Evolutionary conservation across 1,139 yeast genomes (phyloP).

Genomic region (Suhomyces wounanorum): DNA sequence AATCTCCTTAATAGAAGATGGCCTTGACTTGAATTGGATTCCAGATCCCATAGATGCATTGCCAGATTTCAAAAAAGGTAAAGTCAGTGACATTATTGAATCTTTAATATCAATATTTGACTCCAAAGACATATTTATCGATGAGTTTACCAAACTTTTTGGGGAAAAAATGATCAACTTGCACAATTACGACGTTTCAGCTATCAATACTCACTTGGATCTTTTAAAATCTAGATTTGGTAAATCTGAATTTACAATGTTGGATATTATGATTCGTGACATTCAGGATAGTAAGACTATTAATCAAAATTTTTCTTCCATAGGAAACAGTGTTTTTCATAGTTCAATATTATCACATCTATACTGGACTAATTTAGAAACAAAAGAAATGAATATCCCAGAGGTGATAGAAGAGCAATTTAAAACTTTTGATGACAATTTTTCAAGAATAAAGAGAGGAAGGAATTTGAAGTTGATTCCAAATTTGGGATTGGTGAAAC

Average conservation of each 20-base stretch:
- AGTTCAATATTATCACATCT: constrained; percentile 43
- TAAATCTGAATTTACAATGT: constrained; percentile 59
- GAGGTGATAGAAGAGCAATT: constrained; percentile 37
- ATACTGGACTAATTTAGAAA: constrained; percentile 49
- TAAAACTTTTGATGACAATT: constrained; percentile 45
- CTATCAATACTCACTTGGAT: constrained; percentile 45
- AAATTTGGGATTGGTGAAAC: constrained; percentile 60
- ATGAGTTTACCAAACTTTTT: constrained; percentile 68
- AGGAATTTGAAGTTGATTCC: constrained; percentile 62
- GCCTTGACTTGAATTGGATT: constrained; percentile 62
- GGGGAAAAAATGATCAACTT: constrained; percentile 59
- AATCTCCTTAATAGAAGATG: constrained; percentile 32
- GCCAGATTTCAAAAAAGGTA: constrained; percentile 75
- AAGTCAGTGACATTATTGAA: constrained; percentile 67
- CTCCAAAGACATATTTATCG: constrained; percentile 69
- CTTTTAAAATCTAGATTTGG: constrained; percentile 69
- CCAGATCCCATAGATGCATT: constrained; percentile 96
- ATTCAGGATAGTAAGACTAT: constrained; percentile 52
- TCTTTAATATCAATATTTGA: constrained; percentile 77
- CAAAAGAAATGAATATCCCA: constrained; percentile 51
- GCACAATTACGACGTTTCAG: constrained; percentile 46
- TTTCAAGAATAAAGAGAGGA: constrained; percentile 50
- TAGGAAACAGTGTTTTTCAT: constrained; percentile 19
- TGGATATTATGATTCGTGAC: constrained; percentile 88
- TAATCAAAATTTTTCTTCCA: constrained; percentile 29